Percentiles rank a stretch among this genome's conserved stretches.
Evolutionary conservation across 345 rosid genomes (phyloP).

Genomic region (Odontarrhena argentea): DNA sequence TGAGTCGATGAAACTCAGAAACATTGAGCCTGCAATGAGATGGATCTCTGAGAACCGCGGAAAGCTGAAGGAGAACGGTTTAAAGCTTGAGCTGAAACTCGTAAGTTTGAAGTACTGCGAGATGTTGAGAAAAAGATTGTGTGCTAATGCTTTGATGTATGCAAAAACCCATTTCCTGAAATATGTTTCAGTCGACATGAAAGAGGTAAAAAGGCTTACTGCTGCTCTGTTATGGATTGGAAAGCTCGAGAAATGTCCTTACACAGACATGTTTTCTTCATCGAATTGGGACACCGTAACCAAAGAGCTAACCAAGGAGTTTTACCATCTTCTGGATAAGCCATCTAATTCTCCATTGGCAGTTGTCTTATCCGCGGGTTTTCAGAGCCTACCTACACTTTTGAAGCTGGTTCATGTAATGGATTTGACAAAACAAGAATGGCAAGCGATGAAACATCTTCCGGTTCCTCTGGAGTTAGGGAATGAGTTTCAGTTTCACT

Average conservation of each 20-base stretch:
- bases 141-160: constrained; percentile 56
- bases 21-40: constrained; percentile 68
- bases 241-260: constrained; percentile 52
- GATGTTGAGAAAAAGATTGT: constrained; percentile 56
- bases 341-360: constrained; percentile 56
- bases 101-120: constrained; percentile 60
- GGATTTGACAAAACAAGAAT: constrained; percentile 60
- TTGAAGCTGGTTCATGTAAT: constrained; percentile 63
- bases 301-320: constrained; percentile 53
- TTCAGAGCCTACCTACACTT: constrained; percentile 60
- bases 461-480: constrained; percentile 68
- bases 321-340: constrained; percentile 55
- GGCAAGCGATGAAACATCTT: constrained; percentile 65
- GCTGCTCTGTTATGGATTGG: constrained; percentile 54
- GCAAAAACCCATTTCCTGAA: constrained; percentile 57
- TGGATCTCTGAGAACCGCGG: constrained; percentile 63
- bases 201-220: constrained; percentile 53
- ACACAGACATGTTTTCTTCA: constrained; percentile 49
- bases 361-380: constrained; percentile 61
- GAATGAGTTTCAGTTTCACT: constrained; percentile 64
- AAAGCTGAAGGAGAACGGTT: constrained; percentile 52
- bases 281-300: constrained; percentile 48
- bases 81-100: constrained; percentile 64
- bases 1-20: constrained; percentile 56
- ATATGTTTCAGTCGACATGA: constrained; percentile 43